A percentile compares a stretch with the other conserved stretches of the same genome.
phyloP scores from a whole-genome alignment of 2,329 filamentous ascomycete genomes.

The Lachnum nothofagi region DNA sequence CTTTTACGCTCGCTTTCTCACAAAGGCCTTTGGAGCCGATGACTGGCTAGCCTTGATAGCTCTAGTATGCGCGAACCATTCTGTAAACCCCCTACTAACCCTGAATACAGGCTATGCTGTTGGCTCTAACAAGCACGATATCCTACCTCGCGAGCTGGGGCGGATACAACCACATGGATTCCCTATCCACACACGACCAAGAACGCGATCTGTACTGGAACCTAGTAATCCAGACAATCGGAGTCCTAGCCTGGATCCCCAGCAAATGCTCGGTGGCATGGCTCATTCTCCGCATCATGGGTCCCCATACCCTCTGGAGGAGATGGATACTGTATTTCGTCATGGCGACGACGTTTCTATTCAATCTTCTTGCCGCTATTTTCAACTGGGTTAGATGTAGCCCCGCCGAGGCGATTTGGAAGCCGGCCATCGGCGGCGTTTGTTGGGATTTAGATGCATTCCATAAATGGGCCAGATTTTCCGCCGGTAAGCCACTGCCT shows the following conservation, averaged over 20 bases:
- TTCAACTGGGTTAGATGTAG: conserved; percentile 5
- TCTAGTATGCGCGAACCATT: neutral
- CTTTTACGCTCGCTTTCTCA: conserved; percentile 5
- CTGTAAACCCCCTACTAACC: neutral
- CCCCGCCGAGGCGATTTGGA: conserved; percentile 3
- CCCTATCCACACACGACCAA: neutral
- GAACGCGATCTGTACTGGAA: neutral
- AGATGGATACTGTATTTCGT: conserved; percentile 4
- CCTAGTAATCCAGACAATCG: neutral
- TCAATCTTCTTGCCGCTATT: conserved; percentile 1
- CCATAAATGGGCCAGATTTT: neutral
- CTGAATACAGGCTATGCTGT: neutral
- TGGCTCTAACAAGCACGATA: neutral
- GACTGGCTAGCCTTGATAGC: conserved; percentile 8
- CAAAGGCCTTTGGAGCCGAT: conserved; percentile 1
- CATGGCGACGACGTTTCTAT: neutral
- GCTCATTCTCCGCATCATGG: conserved; percentile 6
- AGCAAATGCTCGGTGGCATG: conserved; percentile 5
- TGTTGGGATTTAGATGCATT: conserved; percentile 3
- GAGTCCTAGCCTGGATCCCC: conserved; percentile 1
- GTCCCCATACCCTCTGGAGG: neutral
- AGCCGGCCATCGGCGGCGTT: neutral
- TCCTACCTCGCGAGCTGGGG: neutral
- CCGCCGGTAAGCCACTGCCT: neutral
- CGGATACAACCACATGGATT: conserved; percentile 7